Evolutionary conservation across 305 asterid species (phyloP).

Genomic region (Fraxinus baroniana): DNA sequence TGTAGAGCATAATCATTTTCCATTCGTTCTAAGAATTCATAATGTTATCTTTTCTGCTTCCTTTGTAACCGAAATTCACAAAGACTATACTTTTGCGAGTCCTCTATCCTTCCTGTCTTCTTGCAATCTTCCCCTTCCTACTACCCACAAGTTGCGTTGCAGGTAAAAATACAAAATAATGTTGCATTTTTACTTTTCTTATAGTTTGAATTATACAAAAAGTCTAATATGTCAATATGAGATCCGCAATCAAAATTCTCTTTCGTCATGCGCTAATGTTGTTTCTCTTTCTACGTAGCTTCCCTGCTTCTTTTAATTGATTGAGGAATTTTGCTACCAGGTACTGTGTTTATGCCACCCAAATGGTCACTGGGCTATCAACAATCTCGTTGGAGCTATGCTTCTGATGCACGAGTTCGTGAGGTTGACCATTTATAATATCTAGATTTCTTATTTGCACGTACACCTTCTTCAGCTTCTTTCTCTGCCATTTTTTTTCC

Average conservation of each 20-base stretch:
- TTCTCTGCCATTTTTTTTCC: not conserved
- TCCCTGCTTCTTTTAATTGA: not conserved
- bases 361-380: constrained; percentile 98
- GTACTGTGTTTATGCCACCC: constrained; percentile 95
- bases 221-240: not conserved
- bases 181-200: not conserved
- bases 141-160: not conserved
- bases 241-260: not conserved
- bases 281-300: not conserved
- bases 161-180: not conserved
- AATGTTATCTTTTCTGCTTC: not conserved
- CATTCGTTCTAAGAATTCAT: no score
- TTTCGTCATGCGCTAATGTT: not conserved
- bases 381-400: constrained; percentile 97
- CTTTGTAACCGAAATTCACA: not conserved
- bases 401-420: constrained; percentile 80
- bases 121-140: not conserved
- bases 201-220: not conserved
- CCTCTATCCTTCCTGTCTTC: not conserved
- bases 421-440: constrained; percentile 49
- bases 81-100: not conserved
- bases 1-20: no score
- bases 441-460: constrained; percentile 6
- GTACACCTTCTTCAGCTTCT: not conserved
- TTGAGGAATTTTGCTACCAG: constrained; percentile 38